These are phyloP conservation scores for Drechslerella stenobrocha DNA, from an alignment of 2,329 filamentous ascomycete genomes.

Conservation along the genomic window DNA sequence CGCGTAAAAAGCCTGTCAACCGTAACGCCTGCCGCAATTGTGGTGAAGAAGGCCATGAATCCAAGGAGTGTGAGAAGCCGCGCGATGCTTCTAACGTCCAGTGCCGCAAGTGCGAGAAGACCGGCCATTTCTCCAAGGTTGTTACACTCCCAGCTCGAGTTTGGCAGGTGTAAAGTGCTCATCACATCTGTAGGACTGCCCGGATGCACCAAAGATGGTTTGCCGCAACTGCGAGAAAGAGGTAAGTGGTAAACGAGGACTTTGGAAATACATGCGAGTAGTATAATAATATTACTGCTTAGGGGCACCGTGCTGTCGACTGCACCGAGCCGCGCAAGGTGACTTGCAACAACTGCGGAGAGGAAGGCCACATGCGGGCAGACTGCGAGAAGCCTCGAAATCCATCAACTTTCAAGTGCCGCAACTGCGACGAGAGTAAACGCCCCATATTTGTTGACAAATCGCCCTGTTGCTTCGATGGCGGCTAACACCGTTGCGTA, in stretches of 20 bases:
- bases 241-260: slow-evolving; percentile 1
- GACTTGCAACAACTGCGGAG: slow-evolving; percentile 58
- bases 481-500: slow-evolving; percentile 47
- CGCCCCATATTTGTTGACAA: slow-evolving; percentile 23
- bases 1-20: slow-evolving; percentile 53
- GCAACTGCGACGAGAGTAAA: slow-evolving; percentile 61
- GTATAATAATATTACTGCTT: neutral
- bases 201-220: slow-evolving; percentile 34
- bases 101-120: slow-evolving; percentile 61
- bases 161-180: no score
- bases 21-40: slow-evolving; percentile 52
- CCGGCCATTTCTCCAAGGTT: slow-evolving; percentile 42
- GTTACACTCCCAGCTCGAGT: neutral
- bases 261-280: neutral
- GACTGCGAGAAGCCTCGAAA: slow-evolving; percentile 56
- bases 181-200: slow-evolving; percentile 27
- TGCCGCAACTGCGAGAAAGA: slow-evolving; percentile 45
- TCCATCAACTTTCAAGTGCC: slow-evolving; percentile 57
- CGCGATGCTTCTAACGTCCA: slow-evolving; percentile 66
- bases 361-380: slow-evolving; percentile 52
- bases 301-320: slow-evolving; percentile 38
- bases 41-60: slow-evolving; percentile 51
- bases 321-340: slow-evolving; percentile 40
- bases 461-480: neutral
- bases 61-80: slow-evolving; percentile 59